phyloP scores from a whole-genome alignment of 768 basidiomycete genomes.

The Rubroboletus satanas region DNA sequence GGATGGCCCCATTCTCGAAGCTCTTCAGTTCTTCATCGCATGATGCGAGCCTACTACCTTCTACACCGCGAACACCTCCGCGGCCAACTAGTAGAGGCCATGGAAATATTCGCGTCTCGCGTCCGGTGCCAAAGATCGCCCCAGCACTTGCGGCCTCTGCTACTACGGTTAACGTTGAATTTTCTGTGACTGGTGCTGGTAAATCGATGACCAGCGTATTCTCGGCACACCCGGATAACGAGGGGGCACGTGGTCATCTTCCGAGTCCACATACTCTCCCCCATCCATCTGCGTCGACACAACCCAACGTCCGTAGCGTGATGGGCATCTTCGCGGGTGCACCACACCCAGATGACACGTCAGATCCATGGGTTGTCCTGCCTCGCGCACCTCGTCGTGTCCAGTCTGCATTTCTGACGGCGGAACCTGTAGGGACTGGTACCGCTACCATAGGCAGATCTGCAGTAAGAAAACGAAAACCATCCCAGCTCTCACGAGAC shows the following conservation, averaged over 20 bases:
- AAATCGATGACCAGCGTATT: conserved; percentile 48
- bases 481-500: conserved; percentile 50
- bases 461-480: conserved; percentile 10
- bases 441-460: conserved; percentile 19
- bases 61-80: conserved; percentile 25
- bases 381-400: conserved; percentile 38
- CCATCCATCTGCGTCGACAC: conserved; percentile 6
- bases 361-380: conserved; percentile 74
- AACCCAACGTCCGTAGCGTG: conserved; percentile 37
- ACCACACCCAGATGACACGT: conserved; percentile 40
- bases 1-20: conserved; percentile 87
- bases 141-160: conserved; percentile 84
- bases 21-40: conserved; percentile 51
- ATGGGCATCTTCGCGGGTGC: conserved; percentile 95
- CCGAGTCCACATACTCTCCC: conserved; percentile 14
- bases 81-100: conserved; percentile 26
- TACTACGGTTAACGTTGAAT: conserved; percentile 96
- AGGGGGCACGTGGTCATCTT: conserved; percentile 7
- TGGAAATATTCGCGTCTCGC: conserved; percentile 28
- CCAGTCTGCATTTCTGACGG: conserved; percentile 24
- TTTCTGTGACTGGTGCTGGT: conserved; percentile 69
- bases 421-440: conserved; percentile 14
- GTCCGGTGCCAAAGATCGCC: conserved; percentile 71
- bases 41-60: conserved; percentile 10
- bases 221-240: conserved; percentile 27